A percentile compares a stretch with the other conserved stretches of the same genome.
phyloP scores from a whole-genome alignment of 306 rosid species.

The Castanopsis chinensis region DNA sequence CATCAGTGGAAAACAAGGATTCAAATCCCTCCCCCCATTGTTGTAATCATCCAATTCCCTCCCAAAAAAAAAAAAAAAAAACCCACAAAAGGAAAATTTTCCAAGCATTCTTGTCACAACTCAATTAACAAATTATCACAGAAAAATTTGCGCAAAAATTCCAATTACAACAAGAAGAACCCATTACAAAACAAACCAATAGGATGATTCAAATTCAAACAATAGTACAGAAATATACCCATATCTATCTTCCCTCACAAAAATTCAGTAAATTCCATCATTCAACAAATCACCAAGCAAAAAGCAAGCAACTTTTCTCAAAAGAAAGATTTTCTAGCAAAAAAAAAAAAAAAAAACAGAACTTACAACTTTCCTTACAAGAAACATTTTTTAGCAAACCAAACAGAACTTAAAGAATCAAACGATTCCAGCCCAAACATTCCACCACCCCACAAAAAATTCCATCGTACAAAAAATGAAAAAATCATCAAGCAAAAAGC shows the following conservation, averaged over 20 bases:
- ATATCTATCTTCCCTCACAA: background rate
- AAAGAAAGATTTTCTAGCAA: background rate
- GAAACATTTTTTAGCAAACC: background rate
- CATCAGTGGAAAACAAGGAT: constrained; percentile 25
- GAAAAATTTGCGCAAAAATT: background rate
- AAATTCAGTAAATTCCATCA: background rate
- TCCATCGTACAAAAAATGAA: background rate
- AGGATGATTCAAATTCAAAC: background rate
- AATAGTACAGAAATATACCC: background rate
- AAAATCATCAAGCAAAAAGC: background rate
- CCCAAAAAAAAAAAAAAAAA: background rate
- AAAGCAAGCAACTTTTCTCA: constrained; percentile 1
- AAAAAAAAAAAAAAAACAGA: background rate
- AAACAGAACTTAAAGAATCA: constrained; percentile 19
- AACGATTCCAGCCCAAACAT: background rate
- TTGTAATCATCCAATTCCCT: background rate
- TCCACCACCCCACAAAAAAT: too few relatives aligned
- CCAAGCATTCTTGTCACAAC: background rate
- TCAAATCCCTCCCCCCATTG: too few relatives aligned
- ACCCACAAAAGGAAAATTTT: background rate
- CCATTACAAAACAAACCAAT: background rate
- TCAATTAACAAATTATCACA: background rate
- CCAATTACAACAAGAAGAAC: background rate
- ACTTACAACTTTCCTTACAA: background rate
- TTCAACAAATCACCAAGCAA: background rate